Evolutionary conservation across 805 yeast species (phyloP).

Genomic region (Debaryomyces maramus): DNA sequence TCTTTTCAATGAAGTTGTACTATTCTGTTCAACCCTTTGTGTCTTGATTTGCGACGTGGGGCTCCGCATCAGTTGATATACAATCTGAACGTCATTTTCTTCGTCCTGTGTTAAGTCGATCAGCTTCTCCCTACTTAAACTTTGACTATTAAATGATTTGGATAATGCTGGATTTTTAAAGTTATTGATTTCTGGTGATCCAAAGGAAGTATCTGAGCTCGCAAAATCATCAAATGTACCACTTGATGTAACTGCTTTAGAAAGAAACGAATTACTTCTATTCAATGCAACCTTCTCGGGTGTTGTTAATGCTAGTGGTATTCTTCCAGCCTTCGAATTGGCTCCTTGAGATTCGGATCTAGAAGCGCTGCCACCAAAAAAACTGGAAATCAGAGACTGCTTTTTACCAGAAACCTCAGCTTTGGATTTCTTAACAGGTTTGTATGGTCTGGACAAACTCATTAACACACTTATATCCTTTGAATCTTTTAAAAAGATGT

Average conservation of each 20-base stretch:
- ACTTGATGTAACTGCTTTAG: constrained; percentile 15
- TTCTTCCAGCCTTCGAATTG: neutral
- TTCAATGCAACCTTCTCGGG: constrained; percentile 12
- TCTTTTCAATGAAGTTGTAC: constrained; percentile 18
- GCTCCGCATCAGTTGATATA: constrained; percentile 3
- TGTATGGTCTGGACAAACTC: constrained; percentile 9
- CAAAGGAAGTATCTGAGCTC: constrained; percentile 37
- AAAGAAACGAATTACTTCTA: constrained; percentile 22
- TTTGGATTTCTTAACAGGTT: constrained; percentile 6
- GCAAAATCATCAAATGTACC: constrained; percentile 30
- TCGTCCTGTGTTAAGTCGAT: constrained; percentile 11
- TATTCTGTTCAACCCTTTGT: neutral
- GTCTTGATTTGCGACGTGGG: constrained; percentile 2
- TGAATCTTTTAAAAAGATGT: no score
- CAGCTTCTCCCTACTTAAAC: constrained; percentile 1
- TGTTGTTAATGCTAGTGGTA: constrained; percentile 5
- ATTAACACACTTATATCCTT: no score
- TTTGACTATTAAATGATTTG: constrained; percentile 7
- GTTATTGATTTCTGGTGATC: constrained; percentile 38
- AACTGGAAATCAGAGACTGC: constrained; percentile 30
- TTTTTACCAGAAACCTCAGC: constrained; percentile 1
- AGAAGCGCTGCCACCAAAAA: constrained; percentile 16
- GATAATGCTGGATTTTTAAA: constrained; percentile 33
- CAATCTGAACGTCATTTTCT: constrained; percentile 2
- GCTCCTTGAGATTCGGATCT: no score